Evolutionary conservation across 768 basidiomycete species (phyloP).

Genomic region (Boletus speciosus): DNA sequence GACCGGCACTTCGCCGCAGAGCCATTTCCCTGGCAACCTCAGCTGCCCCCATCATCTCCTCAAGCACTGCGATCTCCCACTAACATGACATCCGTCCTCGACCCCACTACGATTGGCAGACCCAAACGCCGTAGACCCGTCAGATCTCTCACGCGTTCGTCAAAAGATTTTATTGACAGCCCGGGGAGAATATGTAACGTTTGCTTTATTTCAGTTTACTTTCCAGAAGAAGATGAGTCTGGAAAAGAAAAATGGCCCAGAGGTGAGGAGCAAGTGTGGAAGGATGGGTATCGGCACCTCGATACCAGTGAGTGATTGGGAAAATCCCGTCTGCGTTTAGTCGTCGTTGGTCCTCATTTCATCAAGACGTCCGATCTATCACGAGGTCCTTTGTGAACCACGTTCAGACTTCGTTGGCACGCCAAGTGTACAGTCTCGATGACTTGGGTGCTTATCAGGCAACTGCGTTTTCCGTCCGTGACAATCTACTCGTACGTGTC

Average conservation of each 20-base stretch:
- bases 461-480: conserved; percentile 80
- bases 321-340: background rate
- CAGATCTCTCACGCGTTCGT: conserved; percentile 60
- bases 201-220: conserved; percentile 55
- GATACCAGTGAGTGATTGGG: conserved; percentile 45
- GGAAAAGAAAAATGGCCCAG: conserved; percentile 86
- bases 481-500: conserved; percentile 71
- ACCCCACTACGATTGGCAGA: conserved; percentile 62
- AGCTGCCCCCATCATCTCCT: background rate
- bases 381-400: conserved; percentile 77
- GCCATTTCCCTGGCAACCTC: background rate
- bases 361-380: conserved; percentile 55
- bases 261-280: conserved; percentile 77
- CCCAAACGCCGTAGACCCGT: conserved; percentile 60
- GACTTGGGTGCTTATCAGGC: conserved; percentile 90
- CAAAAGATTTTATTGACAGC: background rate
- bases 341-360: conserved; percentile 1
- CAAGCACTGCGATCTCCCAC: background rate
- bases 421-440: conserved; percentile 87
- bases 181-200: background rate
- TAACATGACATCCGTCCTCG: conserved; percentile 62
- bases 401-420: conserved; percentile 85
- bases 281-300: conserved; percentile 52
- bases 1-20: background rate
- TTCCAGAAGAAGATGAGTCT: conserved; percentile 69